Conservation (phyloP, 148 eudicot species). For the Suaeda aralocaspica region DNA sequence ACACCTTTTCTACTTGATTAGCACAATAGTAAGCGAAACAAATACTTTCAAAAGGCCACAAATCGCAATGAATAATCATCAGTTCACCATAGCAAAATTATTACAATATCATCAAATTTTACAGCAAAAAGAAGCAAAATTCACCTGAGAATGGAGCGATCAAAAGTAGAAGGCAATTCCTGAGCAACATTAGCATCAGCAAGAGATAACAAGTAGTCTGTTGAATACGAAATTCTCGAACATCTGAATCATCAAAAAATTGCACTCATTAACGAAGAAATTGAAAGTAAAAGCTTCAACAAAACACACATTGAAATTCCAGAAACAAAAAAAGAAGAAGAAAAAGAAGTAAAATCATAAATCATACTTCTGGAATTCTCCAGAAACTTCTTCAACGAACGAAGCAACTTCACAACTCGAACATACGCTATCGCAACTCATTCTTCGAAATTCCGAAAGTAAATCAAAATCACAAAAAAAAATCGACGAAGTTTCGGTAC, state of each 20-base stretch:
- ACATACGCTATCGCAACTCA: slow-evolving; percentile 20
- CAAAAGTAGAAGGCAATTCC: slow-evolving; percentile 20
- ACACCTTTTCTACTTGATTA: background rate
- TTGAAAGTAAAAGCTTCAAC: too few species aligned
- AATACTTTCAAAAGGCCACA: background rate
- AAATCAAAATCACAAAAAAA: too few species aligned
- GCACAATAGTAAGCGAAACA: background rate
- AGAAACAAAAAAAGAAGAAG: too few species aligned
- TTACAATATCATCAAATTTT: background rate
- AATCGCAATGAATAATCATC: too few species aligned
- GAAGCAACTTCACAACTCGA: background rate
- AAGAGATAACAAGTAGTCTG: slow-evolving; percentile 24
- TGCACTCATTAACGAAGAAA: background rate
- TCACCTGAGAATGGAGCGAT: slow-evolving; percentile 27
- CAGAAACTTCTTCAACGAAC: slow-evolving; percentile 1
- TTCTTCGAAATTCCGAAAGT: slow-evolving; percentile 13
- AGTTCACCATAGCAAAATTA: background rate
- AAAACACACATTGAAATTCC: too few species aligned
- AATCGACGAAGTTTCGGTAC: too few species aligned
- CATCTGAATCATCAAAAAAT: slow-evolving; percentile 13
- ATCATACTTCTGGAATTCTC: slow-evolving; percentile 11
- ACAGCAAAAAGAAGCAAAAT: background rate
- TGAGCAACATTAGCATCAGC: slow-evolving; percentile 13
- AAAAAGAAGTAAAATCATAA: background rate
- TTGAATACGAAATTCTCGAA: slow-evolving; percentile 18